phyloP scores from a whole-genome alignment of 805 yeast genomes.

The Yamadazyma sp. region DNA sequence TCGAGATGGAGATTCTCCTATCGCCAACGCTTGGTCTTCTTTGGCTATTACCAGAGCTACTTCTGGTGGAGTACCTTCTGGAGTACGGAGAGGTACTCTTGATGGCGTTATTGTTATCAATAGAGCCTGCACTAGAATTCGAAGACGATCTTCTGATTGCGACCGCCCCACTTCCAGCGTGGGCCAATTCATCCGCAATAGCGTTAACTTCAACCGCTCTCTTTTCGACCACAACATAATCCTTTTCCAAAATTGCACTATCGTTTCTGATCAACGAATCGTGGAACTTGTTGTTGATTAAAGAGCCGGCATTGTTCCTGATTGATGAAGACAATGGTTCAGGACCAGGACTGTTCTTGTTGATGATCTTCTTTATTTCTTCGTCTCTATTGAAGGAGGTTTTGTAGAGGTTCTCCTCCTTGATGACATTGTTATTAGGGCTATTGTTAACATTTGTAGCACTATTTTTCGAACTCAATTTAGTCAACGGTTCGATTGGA shows the following conservation, averaged over 20 bases:
- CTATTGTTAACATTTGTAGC: neutral
- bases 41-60: conserved; percentile 31
- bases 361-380: conserved; percentile 44
- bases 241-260: conserved; percentile 66
- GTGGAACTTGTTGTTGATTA: conserved; percentile 6
- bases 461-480: conserved; percentile 2
- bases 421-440: neutral
- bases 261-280: conserved; percentile 23
- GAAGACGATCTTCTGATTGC: conserved; percentile 42
- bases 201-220: conserved; percentile 94
- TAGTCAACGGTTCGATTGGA: conserved; percentile 11
- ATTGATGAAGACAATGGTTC: conserved; percentile 28
- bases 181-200: conserved; percentile 86
- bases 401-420: neutral
- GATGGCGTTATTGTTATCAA: conserved; percentile 10
- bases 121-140: conserved; percentile 21
- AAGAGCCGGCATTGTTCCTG: conserved; percentile 16
- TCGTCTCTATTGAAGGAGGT: conserved; percentile 33
- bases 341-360: conserved; percentile 45
- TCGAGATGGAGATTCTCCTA: conserved; percentile 64
- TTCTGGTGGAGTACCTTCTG: conserved; percentile 17
- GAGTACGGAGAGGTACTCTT: conserved; percentile 16
- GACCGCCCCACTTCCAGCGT: conserved; percentile 53
- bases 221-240: conserved; percentile 93
- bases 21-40: conserved; percentile 65